Percentiles rank a stretch among this genome's conserved stretches.
phyloP scores from a whole-genome alignment of 2,329 filamentous ascomycete species.

The Microcera coccophila region DNA sequence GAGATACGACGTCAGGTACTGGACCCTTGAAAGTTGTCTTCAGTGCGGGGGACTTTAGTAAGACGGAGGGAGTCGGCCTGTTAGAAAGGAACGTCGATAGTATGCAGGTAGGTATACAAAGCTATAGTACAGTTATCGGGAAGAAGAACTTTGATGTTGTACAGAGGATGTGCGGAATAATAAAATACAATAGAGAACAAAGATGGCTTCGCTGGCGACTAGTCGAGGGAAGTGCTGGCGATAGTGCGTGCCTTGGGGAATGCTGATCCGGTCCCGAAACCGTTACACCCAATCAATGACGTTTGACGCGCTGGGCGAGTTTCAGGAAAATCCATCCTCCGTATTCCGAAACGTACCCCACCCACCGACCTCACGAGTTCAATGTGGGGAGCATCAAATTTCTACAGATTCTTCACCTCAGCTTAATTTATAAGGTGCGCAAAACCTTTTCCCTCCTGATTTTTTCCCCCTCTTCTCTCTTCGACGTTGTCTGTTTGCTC shows the following conservation, averaged over 20 bases:
- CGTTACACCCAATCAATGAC: slow-evolving; percentile 22
- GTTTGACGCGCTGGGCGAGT: slow-evolving; percentile 7
- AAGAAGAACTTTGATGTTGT: slow-evolving; percentile 3
- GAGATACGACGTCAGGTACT: slow-evolving; percentile 22
- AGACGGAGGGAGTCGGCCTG: slow-evolving; percentile 6
- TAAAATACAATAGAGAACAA: background rate
- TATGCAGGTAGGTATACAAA: slow-evolving; percentile 4
- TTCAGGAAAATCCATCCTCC: slow-evolving; percentile 17
- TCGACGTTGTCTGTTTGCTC: slow-evolving; percentile 21
- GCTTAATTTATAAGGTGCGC: slow-evolving; percentile 17
- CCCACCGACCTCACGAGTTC: slow-evolving; percentile 24
- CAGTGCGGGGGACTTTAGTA: background rate
- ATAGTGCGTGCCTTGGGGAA: background rate
- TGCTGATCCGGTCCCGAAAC: background rate
- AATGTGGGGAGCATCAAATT: slow-evolving; percentile 31
- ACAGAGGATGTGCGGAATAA: slow-evolving; percentile 3
- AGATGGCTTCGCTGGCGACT: background rate
- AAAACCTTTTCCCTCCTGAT: slow-evolving; percentile 7
- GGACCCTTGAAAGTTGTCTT: too few species aligned
- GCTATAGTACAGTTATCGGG: slow-evolving; percentile 5
- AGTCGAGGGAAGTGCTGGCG: background rate
- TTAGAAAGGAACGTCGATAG: too few species aligned
- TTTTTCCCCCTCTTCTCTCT: slow-evolving; percentile 12
- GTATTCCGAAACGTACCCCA: slow-evolving; percentile 12
- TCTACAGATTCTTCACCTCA: slow-evolving; percentile 23